A percentile compares a stretch with the other conserved stretches of the same genome.
Evolutionary conservation across 352 stramenopile species (phyloP).

Genomic region (Phytopythium helicoides): DNA sequence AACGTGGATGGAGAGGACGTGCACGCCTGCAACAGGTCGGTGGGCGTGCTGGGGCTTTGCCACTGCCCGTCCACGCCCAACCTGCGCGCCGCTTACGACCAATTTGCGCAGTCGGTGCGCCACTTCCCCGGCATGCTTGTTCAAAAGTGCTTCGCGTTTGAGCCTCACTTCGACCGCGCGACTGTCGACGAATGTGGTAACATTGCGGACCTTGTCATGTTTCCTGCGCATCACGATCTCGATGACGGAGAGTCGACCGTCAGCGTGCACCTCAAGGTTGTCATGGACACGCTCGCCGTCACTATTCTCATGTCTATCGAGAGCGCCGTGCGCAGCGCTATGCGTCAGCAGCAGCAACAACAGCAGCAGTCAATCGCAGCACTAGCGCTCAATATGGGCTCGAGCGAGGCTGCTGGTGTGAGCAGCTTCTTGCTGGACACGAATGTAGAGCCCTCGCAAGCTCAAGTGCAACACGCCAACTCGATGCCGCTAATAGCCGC

Average conservation of each 20-base stretch:
- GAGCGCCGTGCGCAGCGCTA: slow-evolving; percentile 63
- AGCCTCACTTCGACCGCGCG: slow-evolving; percentile 67
- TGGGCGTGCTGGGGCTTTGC: slow-evolving; percentile 77
- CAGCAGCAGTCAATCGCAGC: slow-evolving; percentile 3
- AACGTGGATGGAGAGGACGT: slow-evolving; percentile 69
- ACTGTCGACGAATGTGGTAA: slow-evolving; percentile 54
- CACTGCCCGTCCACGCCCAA: slow-evolving; percentile 70
- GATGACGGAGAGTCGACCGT: slow-evolving; percentile 66
- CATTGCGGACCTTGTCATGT: slow-evolving; percentile 76
- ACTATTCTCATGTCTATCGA: slow-evolving; percentile 83
- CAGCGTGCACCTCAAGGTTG: slow-evolving; percentile 74
- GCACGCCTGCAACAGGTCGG: slow-evolving; percentile 62
- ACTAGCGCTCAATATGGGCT: neutral
- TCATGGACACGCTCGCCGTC: slow-evolving; percentile 79
- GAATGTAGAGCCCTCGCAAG: slow-evolving; percentile 57
- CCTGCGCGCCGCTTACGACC: slow-evolving; percentile 49
- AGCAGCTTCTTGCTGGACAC: slow-evolving; percentile 67
- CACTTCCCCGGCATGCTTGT: slow-evolving; percentile 70
- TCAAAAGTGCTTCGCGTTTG: slow-evolving; percentile 84
- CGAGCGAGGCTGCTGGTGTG: slow-evolving; percentile 11
- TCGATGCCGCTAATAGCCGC: slow-evolving; percentile 22
- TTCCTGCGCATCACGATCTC: slow-evolving; percentile 73
- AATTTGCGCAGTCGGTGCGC: slow-evolving; percentile 65
- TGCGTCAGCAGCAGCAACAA: slow-evolving; percentile 35
- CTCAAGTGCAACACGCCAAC: slow-evolving; percentile 12